Evolutionary conservation across 805 yeast species (phyloP), one percentile per base, ranked within the genome.

Genomic region (Saccharomycopsis guyanensis): DNA sequence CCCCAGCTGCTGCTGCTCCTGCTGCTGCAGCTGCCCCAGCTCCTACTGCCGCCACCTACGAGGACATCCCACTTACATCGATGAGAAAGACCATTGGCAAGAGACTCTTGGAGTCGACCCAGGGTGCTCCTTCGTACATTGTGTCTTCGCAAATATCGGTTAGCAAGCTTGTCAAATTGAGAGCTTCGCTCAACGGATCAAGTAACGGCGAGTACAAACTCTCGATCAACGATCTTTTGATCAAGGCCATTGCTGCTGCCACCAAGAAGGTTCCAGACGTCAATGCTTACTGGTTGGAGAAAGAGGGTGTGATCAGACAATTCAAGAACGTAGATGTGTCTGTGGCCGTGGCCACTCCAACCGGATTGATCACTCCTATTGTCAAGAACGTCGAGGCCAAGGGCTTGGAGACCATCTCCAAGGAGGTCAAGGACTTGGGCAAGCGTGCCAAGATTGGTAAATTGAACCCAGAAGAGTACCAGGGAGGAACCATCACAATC

Each of bases 401-500:
- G 75, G 98, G 98, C 37, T 76, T 93, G 52, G 76, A 80, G 46
- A 60, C 79, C 31, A 93, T 93, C 61, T 91, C 97, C 37, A 64
- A 66, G 51, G 86, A 82, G 64, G 77, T 86, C 60, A 93, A 93
- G 75, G 96, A 84, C 57, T 76, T 93, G 57, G 97, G 96, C 57
- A 85, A 85, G 75, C 86, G 93, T 69, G 99, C 99, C 52, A 88
- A 91, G 69, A 87, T 75, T 51, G 88, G 87, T 70, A 93, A 91
- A 74, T 80, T 93, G 65, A 63, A 70, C 55, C 99, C 99, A 53
- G 95, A 87, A 67, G 98, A 93, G 72, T 93, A 85, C 82, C 96
- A 87, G 76, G 99, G 99, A 60, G 99, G 99, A 63, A 89, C 98
- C 58, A 86, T 93, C 67, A 88, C 97, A 66, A 91, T 93, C 62